A percentile compares a stretch with the other conserved stretches of the same genome.
phyloP scores from a whole-genome alignment of 2,329 filamentous ascomycete genomes.

The Camptophora hylomeconis region DNA sequence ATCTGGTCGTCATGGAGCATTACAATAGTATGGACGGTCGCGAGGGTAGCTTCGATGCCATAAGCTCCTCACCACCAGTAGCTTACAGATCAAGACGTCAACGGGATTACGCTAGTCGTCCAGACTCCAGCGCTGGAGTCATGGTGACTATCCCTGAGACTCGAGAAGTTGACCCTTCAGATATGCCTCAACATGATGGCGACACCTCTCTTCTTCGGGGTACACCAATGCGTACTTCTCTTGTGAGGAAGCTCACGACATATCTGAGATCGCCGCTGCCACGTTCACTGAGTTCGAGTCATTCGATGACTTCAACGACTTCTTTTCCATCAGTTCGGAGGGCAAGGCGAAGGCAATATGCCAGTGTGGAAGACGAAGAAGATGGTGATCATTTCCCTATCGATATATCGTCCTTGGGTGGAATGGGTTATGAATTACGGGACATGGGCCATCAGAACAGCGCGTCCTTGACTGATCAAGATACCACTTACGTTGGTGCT shows the following conservation, averaged over 20 bases:
- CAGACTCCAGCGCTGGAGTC: too few species aligned
- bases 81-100: too few species aligned
- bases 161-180: conserved; percentile 2
- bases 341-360: conserved; percentile 12
- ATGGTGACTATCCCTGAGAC: conserved; percentile 4
- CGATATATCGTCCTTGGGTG: conserved; percentile 17
- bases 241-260: conserved; percentile 14
- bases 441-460: conserved; percentile 8
- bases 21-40: too few species aligned
- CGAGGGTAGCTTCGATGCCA: too few species aligned
- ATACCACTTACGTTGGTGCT: conserved; percentile 10
- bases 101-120: too few species aligned
- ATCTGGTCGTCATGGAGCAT: too few species aligned
- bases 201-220: not conserved
- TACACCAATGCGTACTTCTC: conserved; percentile 5
- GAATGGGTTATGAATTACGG: conserved; percentile 15
- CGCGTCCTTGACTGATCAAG: conserved; percentile 4
- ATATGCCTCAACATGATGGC: conserved; percentile 1
- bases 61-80: too few species aligned
- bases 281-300: conserved; percentile 1
- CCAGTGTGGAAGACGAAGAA: conserved; percentile 10
- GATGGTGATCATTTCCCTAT: conserved; percentile 9
- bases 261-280: conserved; percentile 8
- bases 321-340: conserved; percentile 10
- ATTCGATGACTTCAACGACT: conserved; percentile 5